phyloP scores from a whole-genome alignment of 176 grass and related monocot genomes.

The Musa acuminata region DNA sequence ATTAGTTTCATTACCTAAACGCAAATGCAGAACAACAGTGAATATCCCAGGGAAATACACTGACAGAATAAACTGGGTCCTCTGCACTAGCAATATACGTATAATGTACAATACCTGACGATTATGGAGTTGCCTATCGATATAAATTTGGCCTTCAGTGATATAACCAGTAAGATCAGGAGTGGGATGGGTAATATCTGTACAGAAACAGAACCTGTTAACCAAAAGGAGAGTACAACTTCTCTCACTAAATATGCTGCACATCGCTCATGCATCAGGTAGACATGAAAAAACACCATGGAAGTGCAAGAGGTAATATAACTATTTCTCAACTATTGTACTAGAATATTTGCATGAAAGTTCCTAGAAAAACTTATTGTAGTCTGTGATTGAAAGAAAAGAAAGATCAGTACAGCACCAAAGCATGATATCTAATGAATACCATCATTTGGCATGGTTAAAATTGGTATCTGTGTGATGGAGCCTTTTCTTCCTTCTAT shows the following conservation, averaged over 20 bases:
- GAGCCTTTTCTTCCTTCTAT: slow-evolving; percentile 92
- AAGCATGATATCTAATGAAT: slow-evolving; percentile 11
- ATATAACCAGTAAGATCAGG: slow-evolving; percentile 94
- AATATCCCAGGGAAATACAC: too few relatives aligned
- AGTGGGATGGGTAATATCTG: slow-evolving; percentile 96
- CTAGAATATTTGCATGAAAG: not conserved
- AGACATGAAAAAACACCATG: too few relatives aligned
- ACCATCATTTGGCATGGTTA: slow-evolving; percentile 98
- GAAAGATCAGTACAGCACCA: not conserved
- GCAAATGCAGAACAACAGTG: not conserved
- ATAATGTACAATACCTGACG: slow-evolving; percentile 52
- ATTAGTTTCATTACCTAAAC: not conserved
- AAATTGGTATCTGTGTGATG: slow-evolving; percentile 89
- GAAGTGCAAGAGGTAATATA: too few relatives aligned
- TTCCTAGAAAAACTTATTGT: not conserved
- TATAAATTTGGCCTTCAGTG: slow-evolving; percentile 92
- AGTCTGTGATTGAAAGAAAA: not conserved
- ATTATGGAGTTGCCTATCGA: slow-evolving; percentile 83
- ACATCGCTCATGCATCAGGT: too few relatives aligned
- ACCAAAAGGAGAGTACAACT: not conserved
- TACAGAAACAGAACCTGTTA: slow-evolving; percentile 4
- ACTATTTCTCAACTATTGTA: not conserved
- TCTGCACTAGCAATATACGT: not conserved
- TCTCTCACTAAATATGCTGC: not conserved
- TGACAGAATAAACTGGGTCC: not conserved